These are phyloP conservation scores for Pseudonectria foliicola DNA, from an alignment of 2,329 filamentous ascomycete genomes.

Conservation along the genomic window DNA sequence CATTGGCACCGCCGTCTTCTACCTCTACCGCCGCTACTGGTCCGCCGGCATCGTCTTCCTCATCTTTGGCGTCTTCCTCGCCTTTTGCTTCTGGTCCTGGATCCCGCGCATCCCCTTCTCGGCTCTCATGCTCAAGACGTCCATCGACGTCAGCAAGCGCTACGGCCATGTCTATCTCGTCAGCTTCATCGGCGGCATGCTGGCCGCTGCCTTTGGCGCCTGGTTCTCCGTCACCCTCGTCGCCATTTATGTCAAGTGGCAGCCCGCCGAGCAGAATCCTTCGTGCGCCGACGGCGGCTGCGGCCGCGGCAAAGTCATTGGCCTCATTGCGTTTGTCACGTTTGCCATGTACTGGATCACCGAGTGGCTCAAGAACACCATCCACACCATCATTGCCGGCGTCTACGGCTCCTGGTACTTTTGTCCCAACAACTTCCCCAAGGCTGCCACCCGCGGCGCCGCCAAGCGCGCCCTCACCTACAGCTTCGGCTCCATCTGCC, in stretches of 20 bases:
- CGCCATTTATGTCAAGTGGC: constrained; percentile 76
- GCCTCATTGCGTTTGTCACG: constrained; percentile 76
- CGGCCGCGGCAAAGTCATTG: constrained; percentile 70
- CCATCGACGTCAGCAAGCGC: constrained; percentile 75
- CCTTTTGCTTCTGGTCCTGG: constrained; percentile 83
- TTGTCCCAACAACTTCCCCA: constrained; percentile 61
- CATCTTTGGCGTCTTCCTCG: constrained; percentile 65
- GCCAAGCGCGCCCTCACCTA: constrained; percentile 77
- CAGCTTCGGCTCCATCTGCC: constrained; percentile 83
- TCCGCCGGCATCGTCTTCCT: constrained; percentile 83
- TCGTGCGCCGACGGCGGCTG: constrained; percentile 57
- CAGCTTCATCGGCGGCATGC: constrained; percentile 72
- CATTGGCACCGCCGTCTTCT: constrained; percentile 80
- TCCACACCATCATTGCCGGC: constrained; percentile 80
- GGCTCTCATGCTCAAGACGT: constrained; percentile 79
- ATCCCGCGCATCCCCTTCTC: constrained; percentile 86
- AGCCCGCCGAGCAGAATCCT: constrained; percentile 51
- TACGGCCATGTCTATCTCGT: constrained; percentile 84
- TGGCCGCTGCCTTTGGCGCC: constrained; percentile 68
- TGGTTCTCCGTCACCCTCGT: constrained; percentile 86
- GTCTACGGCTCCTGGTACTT: constrained; percentile 96
- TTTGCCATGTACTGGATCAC: constrained; percentile 93
- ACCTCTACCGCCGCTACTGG: constrained; percentile 69
- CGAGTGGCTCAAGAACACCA: constrained; percentile 89
- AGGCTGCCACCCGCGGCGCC: constrained; percentile 74